phyloP scores from a whole-genome alignment of 345 rosid genomes.

The Adansonia digitata region DNA sequence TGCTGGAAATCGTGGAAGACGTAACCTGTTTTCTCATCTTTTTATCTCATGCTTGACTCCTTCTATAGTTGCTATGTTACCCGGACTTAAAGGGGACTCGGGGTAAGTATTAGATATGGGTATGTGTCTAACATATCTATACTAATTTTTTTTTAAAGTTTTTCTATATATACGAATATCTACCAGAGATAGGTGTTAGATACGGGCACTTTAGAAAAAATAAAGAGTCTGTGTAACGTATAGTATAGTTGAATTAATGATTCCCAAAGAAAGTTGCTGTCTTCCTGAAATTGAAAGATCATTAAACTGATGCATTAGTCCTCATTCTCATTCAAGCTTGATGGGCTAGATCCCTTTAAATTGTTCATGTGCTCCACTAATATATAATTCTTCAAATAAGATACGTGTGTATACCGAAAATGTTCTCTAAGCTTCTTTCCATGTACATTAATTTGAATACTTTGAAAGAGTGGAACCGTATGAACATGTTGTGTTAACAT shows the following conservation, averaged over 20 bases:
- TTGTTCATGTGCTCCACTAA: background rate
- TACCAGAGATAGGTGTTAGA: too few relatives aligned
- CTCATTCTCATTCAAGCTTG: background rate
- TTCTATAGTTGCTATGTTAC: slow-evolving; percentile 6
- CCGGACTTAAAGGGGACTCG: too few relatives aligned
- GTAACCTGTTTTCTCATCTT: background rate
- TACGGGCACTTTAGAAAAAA: too few relatives aligned
- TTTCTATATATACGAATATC: too few relatives aligned
- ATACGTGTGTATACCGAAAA: background rate
- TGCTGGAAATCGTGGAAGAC: background rate
- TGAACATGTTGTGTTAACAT: background rate
- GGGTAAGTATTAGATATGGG: too few relatives aligned
- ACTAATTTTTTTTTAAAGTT: too few relatives aligned
- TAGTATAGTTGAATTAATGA: background rate
- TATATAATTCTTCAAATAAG: background rate
- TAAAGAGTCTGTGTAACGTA: too few relatives aligned
- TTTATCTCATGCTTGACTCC: background rate
- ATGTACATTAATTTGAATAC: background rate
- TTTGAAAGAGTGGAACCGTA: background rate
- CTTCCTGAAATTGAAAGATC: background rate
- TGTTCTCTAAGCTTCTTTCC: background rate
- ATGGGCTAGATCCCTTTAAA: background rate
- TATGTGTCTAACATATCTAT: too few relatives aligned
- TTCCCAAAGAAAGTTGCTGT: background rate
- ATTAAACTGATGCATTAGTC: background rate